phyloP scores from a whole-genome alignment of 2,329 filamentous ascomycete species.

The Pseudocercospora pini-densiflorae region DNA sequence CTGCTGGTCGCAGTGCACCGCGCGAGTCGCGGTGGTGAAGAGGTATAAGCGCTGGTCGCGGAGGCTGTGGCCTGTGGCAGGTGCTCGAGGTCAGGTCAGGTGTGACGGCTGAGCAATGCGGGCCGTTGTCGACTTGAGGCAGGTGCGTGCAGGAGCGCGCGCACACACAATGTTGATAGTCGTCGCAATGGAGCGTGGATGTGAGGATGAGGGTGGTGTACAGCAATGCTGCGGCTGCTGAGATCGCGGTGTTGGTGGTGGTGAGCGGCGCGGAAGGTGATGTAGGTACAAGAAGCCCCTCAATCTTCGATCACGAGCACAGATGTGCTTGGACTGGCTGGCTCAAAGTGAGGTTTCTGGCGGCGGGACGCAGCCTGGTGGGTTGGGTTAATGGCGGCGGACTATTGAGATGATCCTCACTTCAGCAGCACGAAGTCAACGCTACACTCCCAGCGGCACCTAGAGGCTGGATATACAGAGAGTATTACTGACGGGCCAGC shows the following conservation, averaged over 20 bases:
- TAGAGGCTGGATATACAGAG: constrained; percentile 1
- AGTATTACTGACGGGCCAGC: background rate
- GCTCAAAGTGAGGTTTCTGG: background rate
- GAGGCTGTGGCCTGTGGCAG: constrained; percentile 7
- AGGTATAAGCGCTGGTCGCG: background rate
- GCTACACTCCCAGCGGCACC: constrained; percentile 1
- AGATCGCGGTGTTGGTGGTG: constrained; percentile 10
- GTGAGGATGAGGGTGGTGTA: background rate
- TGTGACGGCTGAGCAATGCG: constrained; percentile 8
- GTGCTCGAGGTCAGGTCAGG: constrained; percentile 10
- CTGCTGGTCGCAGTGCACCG: constrained; percentile 33
- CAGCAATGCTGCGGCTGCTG: background rate
- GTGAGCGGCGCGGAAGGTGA: constrained; percentile 6
- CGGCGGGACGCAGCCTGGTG: background rate
- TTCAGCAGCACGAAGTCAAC: constrained; percentile 8
- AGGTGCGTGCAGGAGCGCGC: background rate
- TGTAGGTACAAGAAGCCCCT: constrained; percentile 12
- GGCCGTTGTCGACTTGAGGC: constrained; percentile 7
- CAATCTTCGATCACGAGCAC: constrained; percentile 11
- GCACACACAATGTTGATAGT: background rate
- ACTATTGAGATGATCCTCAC: background rate
- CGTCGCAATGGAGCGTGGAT: background rate
- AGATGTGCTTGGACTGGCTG: background rate
- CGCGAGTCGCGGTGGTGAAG: constrained; percentile 3
- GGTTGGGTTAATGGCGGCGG: background rate